A percentile compares a stretch with the other conserved stretches of the same genome.
Conservation (phyloP, 768 basidiomycete species). For the Leccinum rimulosum region DNA sequence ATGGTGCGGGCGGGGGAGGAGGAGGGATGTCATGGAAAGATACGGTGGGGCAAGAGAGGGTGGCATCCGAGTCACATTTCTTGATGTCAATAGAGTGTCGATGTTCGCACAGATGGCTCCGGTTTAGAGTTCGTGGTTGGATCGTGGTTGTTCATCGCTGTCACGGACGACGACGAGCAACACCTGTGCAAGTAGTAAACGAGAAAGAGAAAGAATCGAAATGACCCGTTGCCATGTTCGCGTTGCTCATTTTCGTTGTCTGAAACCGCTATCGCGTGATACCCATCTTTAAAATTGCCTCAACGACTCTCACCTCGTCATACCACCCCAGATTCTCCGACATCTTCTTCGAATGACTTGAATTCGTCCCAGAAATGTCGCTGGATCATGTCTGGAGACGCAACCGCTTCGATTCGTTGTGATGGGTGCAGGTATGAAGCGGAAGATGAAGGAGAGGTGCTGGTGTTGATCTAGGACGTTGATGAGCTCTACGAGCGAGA, state of each 20-base stretch:
- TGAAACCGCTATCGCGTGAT: not conserved
- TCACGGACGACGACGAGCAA: conserved; percentile 29
- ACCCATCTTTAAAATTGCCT: too few relatives aligned
- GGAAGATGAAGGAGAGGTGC: too few relatives aligned
- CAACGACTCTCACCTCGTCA: too few relatives aligned
- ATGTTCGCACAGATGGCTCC: conserved; percentile 21
- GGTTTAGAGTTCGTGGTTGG: conserved; percentile 10
- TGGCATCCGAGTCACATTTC: conserved; percentile 5
- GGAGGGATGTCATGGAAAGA: conserved; percentile 20
- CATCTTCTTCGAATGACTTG: too few relatives aligned
- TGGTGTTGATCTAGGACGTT: too few relatives aligned
- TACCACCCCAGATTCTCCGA: too few relatives aligned
- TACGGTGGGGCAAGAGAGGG: conserved; percentile 9
- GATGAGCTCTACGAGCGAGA: too few relatives aligned
- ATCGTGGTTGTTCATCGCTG: conserved; percentile 33
- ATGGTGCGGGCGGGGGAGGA: conserved; percentile 41
- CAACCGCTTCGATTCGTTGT: too few relatives aligned
- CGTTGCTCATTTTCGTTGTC: conserved; percentile 21
- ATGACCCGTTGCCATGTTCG: not conserved
- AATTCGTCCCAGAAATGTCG: too few relatives aligned
- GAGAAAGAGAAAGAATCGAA: conserved; percentile 13
- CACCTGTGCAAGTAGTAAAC: not conserved
- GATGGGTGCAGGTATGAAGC: too few relatives aligned
- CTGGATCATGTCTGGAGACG: too few relatives aligned
- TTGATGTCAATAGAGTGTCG: conserved; percentile 20